Conservation (phyloP, 2,329 filamentous ascomycete species). For the Fonsecaea nubica region DNA sequence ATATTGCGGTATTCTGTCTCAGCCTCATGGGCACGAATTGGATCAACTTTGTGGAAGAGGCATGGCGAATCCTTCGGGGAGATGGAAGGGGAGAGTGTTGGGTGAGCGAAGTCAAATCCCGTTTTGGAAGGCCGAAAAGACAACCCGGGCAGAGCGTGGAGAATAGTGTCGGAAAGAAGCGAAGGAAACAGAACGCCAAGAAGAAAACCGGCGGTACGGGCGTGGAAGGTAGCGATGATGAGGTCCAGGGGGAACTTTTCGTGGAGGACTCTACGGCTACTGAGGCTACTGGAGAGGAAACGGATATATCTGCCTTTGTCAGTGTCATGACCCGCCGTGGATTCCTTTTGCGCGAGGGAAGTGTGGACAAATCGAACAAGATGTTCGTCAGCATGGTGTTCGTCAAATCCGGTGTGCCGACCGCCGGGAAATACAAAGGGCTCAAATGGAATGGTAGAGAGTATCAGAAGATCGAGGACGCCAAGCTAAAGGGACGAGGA, state of each 20-base stretch:
- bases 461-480: constrained; percentile 46
- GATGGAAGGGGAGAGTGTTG: constrained; percentile 85
- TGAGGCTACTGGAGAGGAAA: constrained; percentile 65
- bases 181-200: constrained; percentile 47
- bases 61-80: constrained; percentile 86
- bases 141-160: constrained; percentile 57
- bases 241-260: constrained; percentile 65
- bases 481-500: constrained; percentile 47
- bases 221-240: constrained; percentile 59
- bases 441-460: constrained; percentile 46
- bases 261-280: constrained; percentile 56
- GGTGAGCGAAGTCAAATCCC: constrained; percentile 95
- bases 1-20: constrained; percentile 92
- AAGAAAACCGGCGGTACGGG: constrained; percentile 36
- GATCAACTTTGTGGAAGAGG: constrained; percentile 95
- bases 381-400: constrained; percentile 99
- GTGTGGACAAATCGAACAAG: constrained; percentile 84
- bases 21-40: constrained; percentile 99
- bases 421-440: constrained; percentile 73
- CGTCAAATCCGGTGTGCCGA: constrained; percentile 77
- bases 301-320: constrained; percentile 85
- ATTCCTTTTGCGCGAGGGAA: constrained; percentile 77
- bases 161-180: constrained; percentile 73
- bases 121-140: constrained; percentile 70
- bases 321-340: constrained; percentile 80